Percentiles rank a stretch among this genome's conserved stretches.
phyloP scores from a whole-genome alignment of 352 stramenopile genomes.

The Phytophthora citricola region DNA sequence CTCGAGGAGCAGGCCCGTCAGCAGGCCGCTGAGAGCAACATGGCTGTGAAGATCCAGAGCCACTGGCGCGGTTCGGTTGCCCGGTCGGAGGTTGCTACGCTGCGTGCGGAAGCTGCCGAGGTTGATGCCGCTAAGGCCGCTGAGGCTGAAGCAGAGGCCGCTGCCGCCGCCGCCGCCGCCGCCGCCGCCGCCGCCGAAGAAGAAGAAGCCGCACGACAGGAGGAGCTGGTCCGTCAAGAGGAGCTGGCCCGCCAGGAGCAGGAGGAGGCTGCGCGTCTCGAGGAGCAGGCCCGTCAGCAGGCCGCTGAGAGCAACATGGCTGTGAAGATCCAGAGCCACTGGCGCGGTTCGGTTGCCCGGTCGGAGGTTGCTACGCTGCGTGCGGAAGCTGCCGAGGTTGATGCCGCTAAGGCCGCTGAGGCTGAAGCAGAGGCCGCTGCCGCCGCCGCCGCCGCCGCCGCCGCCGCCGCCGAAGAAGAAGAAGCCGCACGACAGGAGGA shows the following conservation, averaged over 20 bases:
- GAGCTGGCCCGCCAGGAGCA: too few species aligned
- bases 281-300: too few species aligned
- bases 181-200: too few species aligned
- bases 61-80: constrained; percentile 31
- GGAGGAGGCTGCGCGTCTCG: too few species aligned
- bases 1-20: constrained; percentile 9
- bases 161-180: too few species aligned
- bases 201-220: too few species aligned
- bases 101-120: background rate
- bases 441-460: background rate
- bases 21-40: constrained; percentile 9
- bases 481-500: constrained; percentile 1
- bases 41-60: constrained; percentile 36
- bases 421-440: constrained; percentile 1
- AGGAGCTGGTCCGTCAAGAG: too few species aligned
- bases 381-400: constrained; percentile 4
- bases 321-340: constrained; percentile 44
- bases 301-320: constrained; percentile 30
- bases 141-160: too few species aligned
- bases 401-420: background rate
- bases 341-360: constrained; percentile 32
- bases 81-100: constrained; percentile 12
- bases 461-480: constrained; percentile 1
- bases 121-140: background rate
- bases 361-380: constrained; percentile 11